phyloP scores from a whole-genome alignment of 2,329 filamentous ascomycete species.

The Exophiala phaeomuriformis region DNA sequence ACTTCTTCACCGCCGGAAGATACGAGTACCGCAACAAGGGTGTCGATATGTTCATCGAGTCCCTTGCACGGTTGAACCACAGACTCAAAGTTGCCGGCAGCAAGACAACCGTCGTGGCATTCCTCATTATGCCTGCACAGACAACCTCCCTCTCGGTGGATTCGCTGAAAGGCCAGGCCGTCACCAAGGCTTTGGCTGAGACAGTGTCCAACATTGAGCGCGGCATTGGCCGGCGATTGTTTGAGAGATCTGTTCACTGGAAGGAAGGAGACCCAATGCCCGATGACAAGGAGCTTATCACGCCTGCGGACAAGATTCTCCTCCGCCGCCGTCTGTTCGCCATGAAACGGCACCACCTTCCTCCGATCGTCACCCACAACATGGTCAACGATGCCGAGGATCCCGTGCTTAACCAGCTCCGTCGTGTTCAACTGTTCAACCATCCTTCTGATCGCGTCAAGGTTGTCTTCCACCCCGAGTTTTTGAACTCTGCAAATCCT shows the following conservation, averaged over 20 bases:
- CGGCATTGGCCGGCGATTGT: conserved; percentile 86
- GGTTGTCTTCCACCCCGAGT: conserved; percentile 96
- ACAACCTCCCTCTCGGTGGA: conserved; percentile 92
- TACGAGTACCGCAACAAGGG: conserved; percentile 99
- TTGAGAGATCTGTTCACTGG: conserved; percentile 91
- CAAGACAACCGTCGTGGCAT: conserved; percentile 90
- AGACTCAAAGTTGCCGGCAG: conserved; percentile 76
- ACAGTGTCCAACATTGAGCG: conserved; percentile 88
- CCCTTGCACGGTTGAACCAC: conserved; percentile 88
- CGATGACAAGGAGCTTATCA: conserved; percentile 94
- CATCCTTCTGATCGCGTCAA: conserved; percentile 92
- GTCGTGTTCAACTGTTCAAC: conserved; percentile 94
- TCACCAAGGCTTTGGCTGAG: conserved; percentile 91
- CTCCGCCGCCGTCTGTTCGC: conserved; percentile 86
- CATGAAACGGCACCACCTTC: conserved; percentile 86
- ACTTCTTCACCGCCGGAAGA: conserved; percentile 92
- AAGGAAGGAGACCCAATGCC: conserved; percentile 89
- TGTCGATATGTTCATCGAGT: conserved; percentile 99
- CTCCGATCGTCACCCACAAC: conserved; percentile 97
- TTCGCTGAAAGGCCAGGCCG: conserved; percentile 90
- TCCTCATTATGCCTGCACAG: conserved; percentile 97
- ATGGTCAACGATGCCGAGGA: conserved; percentile 93
- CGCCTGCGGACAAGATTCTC: conserved; percentile 82
- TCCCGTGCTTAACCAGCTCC: conserved; percentile 90
- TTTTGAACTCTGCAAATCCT: conserved; percentile 90